phyloP scores from a whole-genome alignment of 2,329 filamentous ascomycete genomes.

The Aspergillus melleus region DNA sequence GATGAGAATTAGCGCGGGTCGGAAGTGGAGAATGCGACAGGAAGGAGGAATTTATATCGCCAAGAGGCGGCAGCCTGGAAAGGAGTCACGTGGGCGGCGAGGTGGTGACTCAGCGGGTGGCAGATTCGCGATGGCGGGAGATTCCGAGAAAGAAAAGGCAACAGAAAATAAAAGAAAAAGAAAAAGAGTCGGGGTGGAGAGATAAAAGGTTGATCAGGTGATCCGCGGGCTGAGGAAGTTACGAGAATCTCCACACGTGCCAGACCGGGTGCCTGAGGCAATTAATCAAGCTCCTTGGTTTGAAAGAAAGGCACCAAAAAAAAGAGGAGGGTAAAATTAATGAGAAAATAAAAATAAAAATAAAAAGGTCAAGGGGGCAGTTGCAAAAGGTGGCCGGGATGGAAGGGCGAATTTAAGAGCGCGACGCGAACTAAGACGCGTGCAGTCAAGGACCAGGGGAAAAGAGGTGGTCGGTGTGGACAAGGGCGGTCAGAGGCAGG shows the following conservation, averaged over 20 bases:
- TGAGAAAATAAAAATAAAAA: constrained; percentile 11
- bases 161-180: constrained; percentile 2
- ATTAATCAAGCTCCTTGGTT: not conserved
- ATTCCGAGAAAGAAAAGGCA: not conserved
- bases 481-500: constrained; percentile 16
- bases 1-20: constrained; percentile 26
- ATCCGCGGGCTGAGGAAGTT: constrained; percentile 10
- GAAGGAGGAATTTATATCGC: constrained; percentile 44
- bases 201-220: constrained; percentile 16
- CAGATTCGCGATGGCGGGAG: constrained; percentile 6
- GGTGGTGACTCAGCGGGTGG: constrained; percentile 25
- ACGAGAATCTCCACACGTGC: constrained; percentile 14
- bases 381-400: constrained; percentile 21
- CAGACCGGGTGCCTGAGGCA: constrained; percentile 16
- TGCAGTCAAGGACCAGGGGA: constrained; percentile 12
- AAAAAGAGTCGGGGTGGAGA: constrained; percentile 13
- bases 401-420: constrained; percentile 7
- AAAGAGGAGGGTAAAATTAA: constrained; percentile 8
- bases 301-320: not conserved
- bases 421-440: constrained; percentile 26
- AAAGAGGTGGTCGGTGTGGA: constrained; percentile 3
- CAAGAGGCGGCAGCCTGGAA: constrained; percentile 37
- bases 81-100: constrained; percentile 39
- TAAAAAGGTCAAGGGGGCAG: constrained; percentile 8
- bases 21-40: constrained; percentile 42